Evolutionary conservation across 192 early-diverging fungal genomes (phyloP), one percentile per base, ranked within the genome.

Genomic region (Backusella mclennaniae): DNA sequence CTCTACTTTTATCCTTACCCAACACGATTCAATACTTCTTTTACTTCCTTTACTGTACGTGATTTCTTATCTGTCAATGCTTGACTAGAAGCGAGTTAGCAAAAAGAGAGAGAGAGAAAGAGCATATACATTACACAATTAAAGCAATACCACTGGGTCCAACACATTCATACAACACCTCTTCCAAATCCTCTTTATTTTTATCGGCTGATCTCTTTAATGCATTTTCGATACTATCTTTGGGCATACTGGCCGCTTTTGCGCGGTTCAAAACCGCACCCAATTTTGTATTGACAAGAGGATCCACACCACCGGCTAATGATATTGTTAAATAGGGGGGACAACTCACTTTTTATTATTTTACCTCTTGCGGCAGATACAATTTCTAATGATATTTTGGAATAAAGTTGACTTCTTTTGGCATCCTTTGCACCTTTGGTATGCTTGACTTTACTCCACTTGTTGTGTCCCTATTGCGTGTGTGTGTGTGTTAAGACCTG

Each of bases 151-250:
- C 87, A 21, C 84, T 83, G 2, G 89, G 89, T 19, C 86, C 88
- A 29, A 90, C 79, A 15, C 89, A 90, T 84, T 93, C 92, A 76
- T 93, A 95, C 6, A 86, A 81, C 26, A 87, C 81, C 35, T 76
- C 69, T 35, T 89, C 84, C 0, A 89, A 38, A 6, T 74, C 75
- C 12, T 86, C 89, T 35, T 84, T 81, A 35, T 87, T 85, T 74
- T 85, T 84, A 67, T 82, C 72, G 0, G 56, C 39, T 41, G 86
- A 91, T 78, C 88, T 90, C 72, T 90, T 92, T 17, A 95, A 80
- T 12, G 94, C 91, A 38, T 79, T 85, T 69, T 94, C 92, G 35
- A 94, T 77, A 72, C 81, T 94, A 68, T 88, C 87, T 73, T 91
- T 94, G 6, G 94, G 90, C 89, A 95, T 84, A 71, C 89, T 90